Base-by-base conservation (phyloP, 495 filamentous ascomycete genomes). In the Entonaema liquescens region DNA sequence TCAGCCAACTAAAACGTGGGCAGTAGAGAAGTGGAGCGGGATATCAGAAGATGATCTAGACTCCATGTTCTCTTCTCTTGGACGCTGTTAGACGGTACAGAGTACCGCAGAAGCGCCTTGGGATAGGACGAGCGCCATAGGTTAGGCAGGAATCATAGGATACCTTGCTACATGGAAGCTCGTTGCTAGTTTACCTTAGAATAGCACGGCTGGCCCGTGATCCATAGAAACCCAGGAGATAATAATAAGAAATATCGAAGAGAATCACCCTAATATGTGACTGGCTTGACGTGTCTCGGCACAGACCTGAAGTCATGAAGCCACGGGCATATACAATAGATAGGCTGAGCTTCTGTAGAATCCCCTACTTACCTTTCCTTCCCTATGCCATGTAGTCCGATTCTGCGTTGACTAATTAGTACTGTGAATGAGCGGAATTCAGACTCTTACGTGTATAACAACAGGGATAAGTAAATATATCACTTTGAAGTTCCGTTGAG, bases 61-160 rank as follows among this genome's bases (percentile, higher is more conserved):
- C 42, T 59, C 42, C 44, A 25, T 25, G 23, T 33, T 11, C 31
- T 5, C 11, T 25, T 8, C 3, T 4, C 36, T 42, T 17, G 7
- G n/a, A 26, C n/a, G 25, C 47, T 33, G 31, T 33, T 33, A 55
- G 35, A 36, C 29, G 23, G 44, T 42, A 25, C 26, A 26, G 56
- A 47, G 42, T 17, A 23, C 17, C 9, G 19, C 23, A 47, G 26
- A 6, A 36, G 12, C 4, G 1, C 17, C 35, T 55, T 35, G 42
- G 50, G 55, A 59, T 66, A 42, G 40, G 31, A 62, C n/a, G 21
- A 26, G 2, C 38, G 57, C 25, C 52, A 56, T 40, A 25, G 58
- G 31, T 11, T 13, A 28, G 21, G 29, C 21, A 29, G 11, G 23
- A 47, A 17, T 42, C 19, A 13, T n/a, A 25, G 57, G 0, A 2